These are phyloP conservation scores for Podospora anserina DNA, from an alignment of 495 filamentous ascomycete genomes.

Conservation along the genomic window DNA sequence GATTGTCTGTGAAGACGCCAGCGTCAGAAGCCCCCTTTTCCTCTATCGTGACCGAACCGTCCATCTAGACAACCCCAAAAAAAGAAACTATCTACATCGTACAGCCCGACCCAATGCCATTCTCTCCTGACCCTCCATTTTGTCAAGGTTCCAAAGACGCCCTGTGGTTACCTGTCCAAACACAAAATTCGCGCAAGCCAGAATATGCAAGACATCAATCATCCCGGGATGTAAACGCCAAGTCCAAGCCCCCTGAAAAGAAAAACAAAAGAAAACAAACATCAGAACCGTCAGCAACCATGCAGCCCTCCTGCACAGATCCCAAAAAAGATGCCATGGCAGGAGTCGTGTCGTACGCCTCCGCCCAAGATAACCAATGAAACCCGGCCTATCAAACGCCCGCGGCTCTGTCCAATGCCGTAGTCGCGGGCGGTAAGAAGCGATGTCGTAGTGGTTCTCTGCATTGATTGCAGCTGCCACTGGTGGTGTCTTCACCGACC, in stretches of 20 bases:
- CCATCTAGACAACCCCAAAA: not conserved
- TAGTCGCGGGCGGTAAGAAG: not conserved
- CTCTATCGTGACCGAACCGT: not conserved
- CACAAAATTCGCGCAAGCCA: slow-evolving; percentile 7
- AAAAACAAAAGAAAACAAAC: not conserved
- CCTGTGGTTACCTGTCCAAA: not conserved
- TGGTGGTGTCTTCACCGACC: not conserved
- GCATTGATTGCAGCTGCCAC: not conserved
- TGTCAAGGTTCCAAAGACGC: not conserved
- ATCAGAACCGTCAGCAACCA: not conserved
- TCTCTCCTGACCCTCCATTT: not conserved
- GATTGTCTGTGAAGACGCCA: not conserved
- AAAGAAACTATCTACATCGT: slow-evolving; percentile 1
- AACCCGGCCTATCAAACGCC: not conserved
- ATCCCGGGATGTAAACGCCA: not conserved
- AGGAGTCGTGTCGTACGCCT: not conserved
- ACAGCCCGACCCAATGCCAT: not conserved
- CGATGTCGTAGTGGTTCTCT: not conserved
- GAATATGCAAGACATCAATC: slow-evolving; percentile 4
- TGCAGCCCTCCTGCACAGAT: not conserved
- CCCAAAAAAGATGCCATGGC: not conserved
- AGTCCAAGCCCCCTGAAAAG: slow-evolving; percentile 6
- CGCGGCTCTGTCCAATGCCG: slow-evolving; percentile 3
- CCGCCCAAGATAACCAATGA: not conserved
- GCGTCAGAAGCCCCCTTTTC: not conserved